Conservation (phyloP, 78 protist genomes). For the Anaeramoeba flamelloides region DNA sequence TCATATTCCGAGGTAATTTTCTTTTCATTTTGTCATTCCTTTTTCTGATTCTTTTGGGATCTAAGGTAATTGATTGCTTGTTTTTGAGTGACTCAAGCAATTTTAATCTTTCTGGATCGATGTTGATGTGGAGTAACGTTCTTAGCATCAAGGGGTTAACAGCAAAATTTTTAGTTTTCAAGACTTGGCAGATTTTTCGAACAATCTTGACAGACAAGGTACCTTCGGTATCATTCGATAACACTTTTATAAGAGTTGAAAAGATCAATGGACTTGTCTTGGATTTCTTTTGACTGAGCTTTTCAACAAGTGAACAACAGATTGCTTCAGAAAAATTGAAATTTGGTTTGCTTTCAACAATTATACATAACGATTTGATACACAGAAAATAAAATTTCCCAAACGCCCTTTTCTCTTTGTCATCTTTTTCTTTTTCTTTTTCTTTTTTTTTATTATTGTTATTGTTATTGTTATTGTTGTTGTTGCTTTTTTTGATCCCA, state of each 20-base stretch:
- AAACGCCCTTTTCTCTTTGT: neutral
- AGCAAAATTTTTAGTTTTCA: neutral
- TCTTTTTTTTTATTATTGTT: neutral
- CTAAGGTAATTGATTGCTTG: neutral
- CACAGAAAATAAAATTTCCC: neutral
- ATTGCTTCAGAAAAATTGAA: neutral
- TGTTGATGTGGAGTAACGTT: neutral
- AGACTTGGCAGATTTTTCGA: neutral
- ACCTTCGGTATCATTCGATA: neutral
- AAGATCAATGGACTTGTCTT: neutral
- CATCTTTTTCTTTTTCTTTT: neutral
- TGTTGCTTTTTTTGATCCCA: neutral
- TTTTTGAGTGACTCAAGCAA: neutral
- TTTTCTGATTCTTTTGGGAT: neutral
- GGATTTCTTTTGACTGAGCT: neutral
- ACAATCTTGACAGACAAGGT: neutral
- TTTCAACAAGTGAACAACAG: neutral
- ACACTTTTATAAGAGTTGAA: neutral
- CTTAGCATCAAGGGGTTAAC: neutral
- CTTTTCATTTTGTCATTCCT: neutral
- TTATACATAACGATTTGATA: neutral
- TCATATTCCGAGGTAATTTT: neutral
- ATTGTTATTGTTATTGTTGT: neutral
- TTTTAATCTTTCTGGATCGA: neutral
- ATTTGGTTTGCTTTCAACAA: neutral